phyloP scores from a whole-genome alignment of 2,329 filamentous ascomycete species.

The Botrytis aclada region DNA sequence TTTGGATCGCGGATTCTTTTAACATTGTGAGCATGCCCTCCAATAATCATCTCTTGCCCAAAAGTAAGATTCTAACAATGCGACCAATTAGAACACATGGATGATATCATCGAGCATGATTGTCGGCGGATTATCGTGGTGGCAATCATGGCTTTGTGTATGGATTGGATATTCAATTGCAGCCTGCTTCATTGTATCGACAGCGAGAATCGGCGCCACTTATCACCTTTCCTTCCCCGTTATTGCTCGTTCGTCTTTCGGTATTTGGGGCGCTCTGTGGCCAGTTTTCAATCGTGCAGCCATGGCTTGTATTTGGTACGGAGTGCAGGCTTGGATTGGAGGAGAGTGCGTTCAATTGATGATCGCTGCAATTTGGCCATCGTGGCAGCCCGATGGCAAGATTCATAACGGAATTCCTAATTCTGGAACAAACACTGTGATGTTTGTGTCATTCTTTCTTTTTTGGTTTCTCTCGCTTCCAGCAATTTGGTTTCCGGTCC shows the following conservation, averaged over 20 bases:
- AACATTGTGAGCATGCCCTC: constrained; percentile 57
- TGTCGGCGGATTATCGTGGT: constrained; percentile 74
- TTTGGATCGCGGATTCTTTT: constrained; percentile 82
- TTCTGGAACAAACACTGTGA: constrained; percentile 70
- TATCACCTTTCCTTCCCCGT: constrained; percentile 93
- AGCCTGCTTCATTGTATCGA: constrained; percentile 70
- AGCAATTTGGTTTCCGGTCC: constrained; percentile 85
- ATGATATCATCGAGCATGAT: constrained; percentile 90
- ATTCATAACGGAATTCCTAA: constrained; percentile 66
- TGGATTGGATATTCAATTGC: constrained; percentile 82
- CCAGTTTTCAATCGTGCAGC: constrained; percentile 85
- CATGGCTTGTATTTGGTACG: constrained; percentile 81
- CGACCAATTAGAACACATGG: constrained; percentile 67
- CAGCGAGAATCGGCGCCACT: constrained; percentile 77
- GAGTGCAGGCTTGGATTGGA: constrained; percentile 82
- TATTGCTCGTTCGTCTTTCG: constrained; percentile 72
- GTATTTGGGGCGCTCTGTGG: constrained; percentile 87
- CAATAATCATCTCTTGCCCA: background rate
- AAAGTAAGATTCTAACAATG: constrained; percentile 25
- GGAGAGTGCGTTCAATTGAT: constrained; percentile 83
- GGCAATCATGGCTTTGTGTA: constrained; percentile 87
- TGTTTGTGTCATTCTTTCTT: constrained; percentile 79
- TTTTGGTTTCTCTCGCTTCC: constrained; percentile 82
- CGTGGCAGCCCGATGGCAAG: constrained; percentile 43
- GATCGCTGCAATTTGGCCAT: constrained; percentile 78